Percentiles rank a stretch among this genome's conserved stretches.
Evolutionary conservation across 768 basidiomycete species (phyloP).

Genomic region (Cytidiella melzeri): DNA sequence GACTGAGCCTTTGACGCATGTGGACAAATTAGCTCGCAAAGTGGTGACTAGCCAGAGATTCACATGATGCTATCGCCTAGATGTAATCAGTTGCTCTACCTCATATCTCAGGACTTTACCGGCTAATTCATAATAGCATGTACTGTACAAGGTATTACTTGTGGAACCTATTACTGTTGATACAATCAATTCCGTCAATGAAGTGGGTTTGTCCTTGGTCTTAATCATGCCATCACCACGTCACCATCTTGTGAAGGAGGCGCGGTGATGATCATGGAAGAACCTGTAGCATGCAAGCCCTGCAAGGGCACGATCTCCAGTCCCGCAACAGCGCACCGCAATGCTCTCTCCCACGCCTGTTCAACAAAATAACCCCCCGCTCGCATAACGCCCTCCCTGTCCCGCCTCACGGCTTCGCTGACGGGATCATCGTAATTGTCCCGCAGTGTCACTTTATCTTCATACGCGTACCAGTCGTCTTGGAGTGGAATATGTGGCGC

Average conservation of each 20-base stretch:
- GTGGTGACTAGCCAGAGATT: constrained; percentile 46
- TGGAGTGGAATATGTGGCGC: constrained; percentile 74
- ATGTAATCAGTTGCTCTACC: too few relatives aligned
- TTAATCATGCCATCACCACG: constrained; percentile 43
- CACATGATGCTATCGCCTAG: neutral
- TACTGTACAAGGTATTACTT: too few relatives aligned
- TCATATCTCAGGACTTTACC: too few relatives aligned
- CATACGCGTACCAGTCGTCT: constrained; percentile 71
- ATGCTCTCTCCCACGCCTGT: constrained; percentile 81
- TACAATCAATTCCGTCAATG: too few relatives aligned
- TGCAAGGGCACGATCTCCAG: constrained; percentile 51
- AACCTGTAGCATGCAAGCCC: constrained; percentile 7
- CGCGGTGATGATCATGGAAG: constrained; percentile 1
- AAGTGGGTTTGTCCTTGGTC: too few relatives aligned
- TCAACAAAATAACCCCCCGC: constrained; percentile 79
- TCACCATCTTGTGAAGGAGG: constrained; percentile 29
- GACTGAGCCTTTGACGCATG: constrained; percentile 49
- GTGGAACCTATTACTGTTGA: too few relatives aligned
- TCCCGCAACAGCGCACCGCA: constrained; percentile 67
- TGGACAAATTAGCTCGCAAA: constrained; percentile 43
- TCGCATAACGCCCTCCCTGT: constrained; percentile 72
- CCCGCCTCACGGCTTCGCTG: constrained; percentile 71
- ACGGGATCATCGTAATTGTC: constrained; percentile 63
- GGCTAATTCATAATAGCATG: too few relatives aligned
- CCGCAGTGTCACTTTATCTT: constrained; percentile 54